Evolutionary conservation across 305 asterid species (phyloP).

Genomic region (Fraxinus ornus): DNA sequence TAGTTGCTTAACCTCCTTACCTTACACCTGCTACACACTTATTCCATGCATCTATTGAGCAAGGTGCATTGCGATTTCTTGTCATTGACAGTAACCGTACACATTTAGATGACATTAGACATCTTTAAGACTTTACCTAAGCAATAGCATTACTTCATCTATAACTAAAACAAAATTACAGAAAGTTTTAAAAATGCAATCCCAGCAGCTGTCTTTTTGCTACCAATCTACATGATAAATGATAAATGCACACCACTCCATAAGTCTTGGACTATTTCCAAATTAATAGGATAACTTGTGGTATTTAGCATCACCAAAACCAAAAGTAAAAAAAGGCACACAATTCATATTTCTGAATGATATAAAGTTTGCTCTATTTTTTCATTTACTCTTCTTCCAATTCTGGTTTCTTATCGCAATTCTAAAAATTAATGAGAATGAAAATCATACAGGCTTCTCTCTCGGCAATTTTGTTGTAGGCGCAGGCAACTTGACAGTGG

Average conservation of each 20-base stretch:
- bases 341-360: not conserved
- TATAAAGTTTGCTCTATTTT: not conserved
- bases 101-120: not conserved
- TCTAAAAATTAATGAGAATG: not conserved
- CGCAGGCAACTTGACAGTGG: conserved; percentile 68
- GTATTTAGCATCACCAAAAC: not conserved
- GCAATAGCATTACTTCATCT: not conserved
- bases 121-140: not conserved
- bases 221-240: not conserved
- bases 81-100: not conserved
- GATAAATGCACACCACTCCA: not conserved
- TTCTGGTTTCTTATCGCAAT: not conserved
- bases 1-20: not conserved
- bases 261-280: not conserved
- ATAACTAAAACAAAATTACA: not conserved
- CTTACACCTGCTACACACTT: not conserved
- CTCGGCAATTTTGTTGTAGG: conserved; percentile 77
- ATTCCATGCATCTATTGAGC: not conserved
- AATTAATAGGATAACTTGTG: not conserved
- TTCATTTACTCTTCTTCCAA: not conserved
- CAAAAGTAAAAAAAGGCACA: not conserved
- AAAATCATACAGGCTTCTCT: conserved; percentile 67
- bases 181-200: not conserved
- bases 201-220: not conserved
- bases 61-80: not conserved